These are phyloP conservation scores for Batkoa obscura DNA, from an alignment of 371 early-diverging fungal species.

Conservation along the genomic window DNA sequence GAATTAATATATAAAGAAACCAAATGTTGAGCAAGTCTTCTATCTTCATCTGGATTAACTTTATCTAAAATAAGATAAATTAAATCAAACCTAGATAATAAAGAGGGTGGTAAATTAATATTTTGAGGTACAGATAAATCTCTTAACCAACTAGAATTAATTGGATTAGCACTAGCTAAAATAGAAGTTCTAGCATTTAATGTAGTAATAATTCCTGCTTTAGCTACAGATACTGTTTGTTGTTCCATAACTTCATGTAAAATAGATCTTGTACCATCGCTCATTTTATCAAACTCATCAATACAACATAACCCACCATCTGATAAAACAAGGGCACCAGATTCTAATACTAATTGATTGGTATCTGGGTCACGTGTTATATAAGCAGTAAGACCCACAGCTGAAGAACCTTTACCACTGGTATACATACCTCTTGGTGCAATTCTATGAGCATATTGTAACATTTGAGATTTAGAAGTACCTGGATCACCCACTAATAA, in stretches of 20 bases:
- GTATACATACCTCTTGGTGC: conserved; percentile 98
- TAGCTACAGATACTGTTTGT: conserved; percentile 98
- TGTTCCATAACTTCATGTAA: conserved; percentile 99
- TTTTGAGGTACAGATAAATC: conserved; percentile 82
- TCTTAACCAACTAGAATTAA: conserved; percentile 86
- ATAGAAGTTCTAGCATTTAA: conserved; percentile 98
- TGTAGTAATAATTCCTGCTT: conserved; percentile 99
- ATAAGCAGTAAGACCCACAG: conserved; percentile 98
- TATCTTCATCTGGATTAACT: conserved; percentile 72
- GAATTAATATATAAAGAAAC: conserved; percentile 61
- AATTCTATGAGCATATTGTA: conserved; percentile 88
- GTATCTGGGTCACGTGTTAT: conserved; percentile 97
- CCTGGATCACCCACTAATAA: conserved; percentile 99
- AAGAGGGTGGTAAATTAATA: conserved; percentile 87
- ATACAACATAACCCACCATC: conserved; percentile 99
- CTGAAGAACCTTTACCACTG: conserved; percentile 96
- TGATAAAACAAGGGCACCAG: conserved; percentile 96
- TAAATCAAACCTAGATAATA: conserved; percentile 95
- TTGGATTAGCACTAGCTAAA: conserved; percentile 95
- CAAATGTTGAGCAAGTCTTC: conserved; percentile 69
- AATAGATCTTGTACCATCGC: conserved; percentile 88
- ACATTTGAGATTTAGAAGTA: conserved; percentile 95
- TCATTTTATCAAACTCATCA: conserved; percentile 99
- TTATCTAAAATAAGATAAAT: conserved; percentile 85
- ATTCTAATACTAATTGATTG: conserved; percentile 92